Conservation (phyloP, 495 filamentous ascomycete species). For the Hypoxylon rickii region DNA sequence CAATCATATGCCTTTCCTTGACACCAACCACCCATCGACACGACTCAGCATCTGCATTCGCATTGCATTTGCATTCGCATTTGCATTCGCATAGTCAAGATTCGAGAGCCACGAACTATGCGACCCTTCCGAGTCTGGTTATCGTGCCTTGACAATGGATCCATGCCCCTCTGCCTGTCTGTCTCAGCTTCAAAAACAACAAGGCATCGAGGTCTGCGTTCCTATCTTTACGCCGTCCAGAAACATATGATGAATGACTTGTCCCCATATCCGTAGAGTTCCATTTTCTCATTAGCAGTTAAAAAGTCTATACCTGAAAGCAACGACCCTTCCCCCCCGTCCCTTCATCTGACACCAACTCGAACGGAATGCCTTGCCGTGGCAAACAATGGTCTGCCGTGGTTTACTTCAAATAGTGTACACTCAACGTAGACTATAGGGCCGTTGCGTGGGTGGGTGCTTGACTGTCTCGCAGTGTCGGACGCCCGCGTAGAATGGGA, state of each 20-base stretch:
- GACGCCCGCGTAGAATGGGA: slow-evolving; percentile 8
- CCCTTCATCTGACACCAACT: slow-evolving; percentile 15
- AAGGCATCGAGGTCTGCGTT: slow-evolving; percentile 17
- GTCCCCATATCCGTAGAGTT: slow-evolving; percentile 35
- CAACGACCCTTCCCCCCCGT: slow-evolving; percentile 6
- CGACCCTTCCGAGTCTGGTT: neutral
- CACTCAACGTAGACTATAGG: slow-evolving; percentile 19
- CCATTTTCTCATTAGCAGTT: slow-evolving; percentile 39
- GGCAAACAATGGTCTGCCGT: too few relatives aligned
- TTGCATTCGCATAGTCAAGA: neutral
- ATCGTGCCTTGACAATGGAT: too few relatives aligned
- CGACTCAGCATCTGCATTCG: too few relatives aligned
- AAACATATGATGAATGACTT: slow-evolving; percentile 38
- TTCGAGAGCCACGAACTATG: neutral
- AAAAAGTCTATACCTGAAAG: slow-evolving; percentile 42
- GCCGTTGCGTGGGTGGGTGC: slow-evolving; percentile 3
- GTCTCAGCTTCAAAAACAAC: slow-evolving; percentile 4
- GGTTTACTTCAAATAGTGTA: slow-evolving; percentile 35
- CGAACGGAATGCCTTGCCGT: slow-evolving; percentile 21
- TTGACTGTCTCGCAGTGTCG: slow-evolving; percentile 22
- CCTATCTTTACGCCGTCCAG: slow-evolving; percentile 31
- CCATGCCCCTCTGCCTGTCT: too few relatives aligned
- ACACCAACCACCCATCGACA: too few relatives aligned
- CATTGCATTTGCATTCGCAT: neutral
- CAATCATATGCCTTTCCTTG: neutral